These are phyloP conservation scores for Inosperma sp. DNA, from an alignment of 768 basidiomycete species.

Conservation along the genomic window DNA sequence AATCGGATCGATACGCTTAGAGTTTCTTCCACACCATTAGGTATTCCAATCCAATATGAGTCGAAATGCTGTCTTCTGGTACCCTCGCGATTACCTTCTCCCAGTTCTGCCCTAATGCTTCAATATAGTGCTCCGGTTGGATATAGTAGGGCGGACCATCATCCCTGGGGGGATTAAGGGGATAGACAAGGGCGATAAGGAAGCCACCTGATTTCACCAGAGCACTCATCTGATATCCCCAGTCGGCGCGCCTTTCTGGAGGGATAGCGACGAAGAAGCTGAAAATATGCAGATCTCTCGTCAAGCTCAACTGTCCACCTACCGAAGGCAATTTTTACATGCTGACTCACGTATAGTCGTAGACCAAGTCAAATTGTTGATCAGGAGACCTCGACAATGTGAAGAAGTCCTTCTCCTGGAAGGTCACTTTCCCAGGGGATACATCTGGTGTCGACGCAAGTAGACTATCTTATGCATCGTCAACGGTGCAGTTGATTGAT, in stretches of 20 bases:
- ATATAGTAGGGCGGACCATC: constrained; percentile 63
- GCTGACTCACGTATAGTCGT: constrained; percentile 62
- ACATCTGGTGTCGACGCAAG: not conserved
- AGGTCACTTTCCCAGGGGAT: constrained; percentile 1
- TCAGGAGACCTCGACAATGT: constrained; percentile 32
- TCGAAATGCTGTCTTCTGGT: constrained; percentile 38
- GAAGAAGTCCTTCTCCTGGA: constrained; percentile 50
- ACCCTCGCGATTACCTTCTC: constrained; percentile 49
- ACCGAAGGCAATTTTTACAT: not conserved
- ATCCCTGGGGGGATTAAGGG: constrained; percentile 42
- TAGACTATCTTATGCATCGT: not conserved
- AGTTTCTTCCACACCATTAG: constrained; percentile 52
- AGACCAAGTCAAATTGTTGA: constrained; percentile 50
- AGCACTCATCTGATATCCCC: constrained; percentile 54
- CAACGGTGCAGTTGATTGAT: not conserved
- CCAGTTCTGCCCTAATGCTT: constrained; percentile 47
- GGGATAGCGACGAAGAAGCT: constrained; percentile 75
- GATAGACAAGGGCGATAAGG: constrained; percentile 57
- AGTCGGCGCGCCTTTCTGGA: constrained; percentile 45
- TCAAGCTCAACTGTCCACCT: not conserved
- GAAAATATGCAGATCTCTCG: not conserved
- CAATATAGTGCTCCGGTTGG: constrained; percentile 50
- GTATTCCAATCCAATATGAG: constrained; percentile 46
- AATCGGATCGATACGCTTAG: no score
- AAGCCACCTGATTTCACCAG: constrained; percentile 59